phyloP scores from a whole-genome alignment of 2,329 filamentous ascomycete species.

The Capronia coronata region DNA sequence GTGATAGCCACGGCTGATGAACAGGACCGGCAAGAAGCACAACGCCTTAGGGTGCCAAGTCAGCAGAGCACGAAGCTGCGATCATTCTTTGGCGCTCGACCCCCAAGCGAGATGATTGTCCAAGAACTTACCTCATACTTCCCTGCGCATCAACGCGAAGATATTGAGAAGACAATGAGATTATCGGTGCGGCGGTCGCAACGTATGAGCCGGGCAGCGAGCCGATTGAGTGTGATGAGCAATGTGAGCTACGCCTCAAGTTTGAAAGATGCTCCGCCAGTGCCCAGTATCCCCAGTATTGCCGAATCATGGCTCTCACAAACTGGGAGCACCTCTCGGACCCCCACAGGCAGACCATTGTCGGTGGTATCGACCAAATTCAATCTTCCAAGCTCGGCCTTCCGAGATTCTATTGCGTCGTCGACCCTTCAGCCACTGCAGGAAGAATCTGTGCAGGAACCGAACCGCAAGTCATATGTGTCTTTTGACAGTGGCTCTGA shows the following conservation, averaged over 20 bases:
- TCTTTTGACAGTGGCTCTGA: constrained; percentile 59
- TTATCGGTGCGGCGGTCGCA: constrained; percentile 86
- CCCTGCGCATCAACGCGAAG: constrained; percentile 85
- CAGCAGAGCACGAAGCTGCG: constrained; percentile 37
- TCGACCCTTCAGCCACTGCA: constrained; percentile 84
- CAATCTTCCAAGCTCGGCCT: constrained; percentile 55
- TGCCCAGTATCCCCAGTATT: constrained; percentile 65
- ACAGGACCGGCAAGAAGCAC: constrained; percentile 38
- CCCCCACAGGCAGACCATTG: constrained; percentile 46
- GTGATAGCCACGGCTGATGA: constrained; percentile 41
- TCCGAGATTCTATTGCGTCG: constrained; percentile 81
- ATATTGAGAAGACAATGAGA: constrained; percentile 91
- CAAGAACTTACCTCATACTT: constrained; percentile 96
- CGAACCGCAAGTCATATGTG: constrained; percentile 93
- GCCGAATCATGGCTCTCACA: constrained; percentile 83
- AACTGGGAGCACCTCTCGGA: constrained; percentile 45
- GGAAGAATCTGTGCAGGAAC: constrained; percentile 80
- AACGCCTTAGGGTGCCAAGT: constrained; percentile 19
- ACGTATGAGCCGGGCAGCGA: constrained; percentile 85
- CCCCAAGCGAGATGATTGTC: constrained; percentile 93
- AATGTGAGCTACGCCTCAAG: constrained; percentile 90
- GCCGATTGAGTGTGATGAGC: constrained; percentile 86
- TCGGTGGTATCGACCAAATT: constrained; percentile 51
- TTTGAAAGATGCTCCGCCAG: constrained; percentile 84
- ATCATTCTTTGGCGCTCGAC: constrained; percentile 81